A percentile compares a stretch with the other conserved stretches of the same genome.
Conservation (phyloP, 2,329 filamentous ascomycete genomes). For the Talaromyces pinophilus region DNA sequence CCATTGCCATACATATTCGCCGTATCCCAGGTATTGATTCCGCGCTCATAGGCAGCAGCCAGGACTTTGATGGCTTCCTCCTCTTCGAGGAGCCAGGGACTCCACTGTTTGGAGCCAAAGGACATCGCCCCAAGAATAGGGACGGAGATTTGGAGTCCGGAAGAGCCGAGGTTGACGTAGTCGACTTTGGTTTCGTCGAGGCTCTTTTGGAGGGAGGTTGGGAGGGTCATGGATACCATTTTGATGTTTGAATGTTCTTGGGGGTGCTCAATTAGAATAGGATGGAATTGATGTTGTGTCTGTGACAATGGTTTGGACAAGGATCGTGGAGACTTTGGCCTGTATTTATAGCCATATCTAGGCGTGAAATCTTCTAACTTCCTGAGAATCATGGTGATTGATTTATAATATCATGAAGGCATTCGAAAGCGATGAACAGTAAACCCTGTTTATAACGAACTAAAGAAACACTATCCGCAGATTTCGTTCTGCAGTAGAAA, state of each 20-base stretch:
- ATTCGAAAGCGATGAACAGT: neutral
- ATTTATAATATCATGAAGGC: conserved; percentile 1
- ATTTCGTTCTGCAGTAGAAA: no score
- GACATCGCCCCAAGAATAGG: conserved; percentile 28
- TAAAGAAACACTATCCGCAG: no score
- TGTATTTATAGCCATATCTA: neutral
- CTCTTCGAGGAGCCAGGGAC: conserved; percentile 6
- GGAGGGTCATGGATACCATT: conserved; percentile 16
- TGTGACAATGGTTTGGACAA: neutral
- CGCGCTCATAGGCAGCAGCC: conserved; percentile 31
- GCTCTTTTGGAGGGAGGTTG: conserved; percentile 13
- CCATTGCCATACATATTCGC: conserved; percentile 52
- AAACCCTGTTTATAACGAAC: no score
- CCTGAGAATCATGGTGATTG: neutral
- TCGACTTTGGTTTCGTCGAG: conserved; percentile 22
- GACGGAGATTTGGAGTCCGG: conserved; percentile 30
- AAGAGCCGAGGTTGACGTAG: conserved; percentile 26
- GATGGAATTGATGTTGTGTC: neutral
- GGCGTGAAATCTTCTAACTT: neutral
- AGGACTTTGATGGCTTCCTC: conserved; percentile 24
- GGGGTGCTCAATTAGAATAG: neutral
- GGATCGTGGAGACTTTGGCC: neutral
- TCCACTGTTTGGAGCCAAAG: neutral
- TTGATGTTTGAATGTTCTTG: neutral
- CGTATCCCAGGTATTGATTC: conserved; percentile 34